Percentiles rank a stretch among this genome's conserved stretches.
Evolutionary conservation across 2,329 filamentous ascomycete species (phyloP).

Genomic region (Colletotrichum zoysiae): DNA sequence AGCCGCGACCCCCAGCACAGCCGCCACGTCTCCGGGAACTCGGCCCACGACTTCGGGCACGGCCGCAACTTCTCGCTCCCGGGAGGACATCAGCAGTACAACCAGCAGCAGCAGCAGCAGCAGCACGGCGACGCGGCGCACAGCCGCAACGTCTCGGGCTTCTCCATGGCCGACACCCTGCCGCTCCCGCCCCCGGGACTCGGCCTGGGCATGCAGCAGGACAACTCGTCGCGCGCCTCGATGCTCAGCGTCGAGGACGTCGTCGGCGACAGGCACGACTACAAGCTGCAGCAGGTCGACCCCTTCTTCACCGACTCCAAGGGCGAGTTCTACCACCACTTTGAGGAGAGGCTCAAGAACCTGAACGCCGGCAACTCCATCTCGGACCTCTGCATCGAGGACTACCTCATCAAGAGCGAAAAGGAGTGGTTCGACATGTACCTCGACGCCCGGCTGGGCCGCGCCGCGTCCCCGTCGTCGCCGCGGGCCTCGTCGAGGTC

Average conservation of each 20-base stretch:
- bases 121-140: conserved; percentile 9
- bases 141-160: conserved; percentile 34
- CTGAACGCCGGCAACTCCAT: conserved; percentile 69
- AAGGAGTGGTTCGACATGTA: conserved; percentile 75
- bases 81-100: conserved; percentile 13
- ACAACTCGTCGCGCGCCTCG: conserved; percentile 51
- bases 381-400: conserved; percentile 72
- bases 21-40: conserved; percentile 24
- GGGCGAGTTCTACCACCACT: conserved; percentile 70
- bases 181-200: conserved; percentile 43
- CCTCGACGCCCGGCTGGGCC: conserved; percentile 69
- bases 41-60: conserved; percentile 9
- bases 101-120: neutral
- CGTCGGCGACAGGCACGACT: conserved; percentile 71
- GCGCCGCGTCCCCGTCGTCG: conserved; percentile 54
- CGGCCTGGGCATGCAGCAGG: conserved; percentile 38
- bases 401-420: conserved; percentile 73
- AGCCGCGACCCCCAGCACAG: conserved; percentile 21
- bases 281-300: conserved; percentile 74
- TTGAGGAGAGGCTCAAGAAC: conserved; percentile 67
- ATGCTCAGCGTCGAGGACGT: conserved; percentile 68
- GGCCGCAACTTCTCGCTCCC: conserved; percentile 35
- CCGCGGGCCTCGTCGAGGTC: conserved; percentile 41
- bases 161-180: conserved; percentile 46
- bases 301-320: conserved; percentile 76